Base-by-base conservation (phyloP, 1,284 basidiomycete genomes). In the Naganishia sp. region DNA sequence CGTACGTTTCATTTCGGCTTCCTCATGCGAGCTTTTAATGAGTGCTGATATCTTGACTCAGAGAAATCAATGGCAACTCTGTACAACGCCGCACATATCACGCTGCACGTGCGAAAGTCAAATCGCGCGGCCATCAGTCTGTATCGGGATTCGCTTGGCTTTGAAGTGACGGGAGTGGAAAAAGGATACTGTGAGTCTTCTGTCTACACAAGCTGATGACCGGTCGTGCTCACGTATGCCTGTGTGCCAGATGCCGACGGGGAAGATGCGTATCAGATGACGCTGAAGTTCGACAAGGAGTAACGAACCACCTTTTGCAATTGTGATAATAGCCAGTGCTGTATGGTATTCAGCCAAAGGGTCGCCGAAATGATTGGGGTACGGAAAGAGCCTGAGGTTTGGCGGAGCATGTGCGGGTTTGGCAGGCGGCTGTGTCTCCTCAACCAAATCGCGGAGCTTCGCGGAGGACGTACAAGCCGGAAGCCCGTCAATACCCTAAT, bases 211-310 rank as follows among this genome's bases (percentile, higher is more conserved):
- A 36, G 11, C 6, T 36, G 6, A 6, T 36, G 6, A 6, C 6
- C 36, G 36, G 36, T 55, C n/a, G 21, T 54, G 21, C 64, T 64
- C 21, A 25, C 7, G 45, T 13, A 2, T 31, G 53, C n/a, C n/a
- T 49, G n/a, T 36, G 10, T 48, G 28, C 23, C 70, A 93, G 92
- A 94, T 81, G 92, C 90, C 4, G 92, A 95, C 74, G 91, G 92
- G 10, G 92, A 95, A 80, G 91, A 94, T 72, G 92, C 93, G 43
- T 93, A 90, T 74, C 87, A 90, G 2, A 94, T 95, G 92, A 85
- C 86, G 46, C 83, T 90, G 65, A 53, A 78, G 43, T 80, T 79
- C 71, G 71, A 73, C 36, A 65, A 69, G 64, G 48, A 55, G 53
- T 46, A 60, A 46, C 42, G 16, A n/a, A 49, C 6, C 10, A 3